A percentile compares a stretch with the other conserved stretches of the same genome.
Evolutionary conservation across 139 green algal species (phyloP).

Genomic region (Cymbomonas tetramitiformis): DNA sequence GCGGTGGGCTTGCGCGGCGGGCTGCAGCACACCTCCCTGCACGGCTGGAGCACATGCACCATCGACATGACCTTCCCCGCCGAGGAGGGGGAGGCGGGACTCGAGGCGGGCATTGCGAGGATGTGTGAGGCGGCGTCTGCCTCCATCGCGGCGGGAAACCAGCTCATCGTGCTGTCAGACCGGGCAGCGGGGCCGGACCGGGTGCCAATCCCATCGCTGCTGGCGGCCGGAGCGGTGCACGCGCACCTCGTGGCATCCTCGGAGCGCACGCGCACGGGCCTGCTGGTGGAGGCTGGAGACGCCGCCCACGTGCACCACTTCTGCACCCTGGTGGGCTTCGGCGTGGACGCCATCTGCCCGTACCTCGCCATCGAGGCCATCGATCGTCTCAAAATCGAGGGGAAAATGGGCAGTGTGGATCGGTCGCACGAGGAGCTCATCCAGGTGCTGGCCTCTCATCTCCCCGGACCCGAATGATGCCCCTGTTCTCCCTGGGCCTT

Average conservation of each 20-base stretch:
- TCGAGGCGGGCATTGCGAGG: slow-evolving; percentile 51
- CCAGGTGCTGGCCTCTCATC: too few relatives aligned
- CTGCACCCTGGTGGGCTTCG: slow-evolving; percentile 78
- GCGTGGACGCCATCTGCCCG: slow-evolving; percentile 78
- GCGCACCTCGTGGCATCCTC: slow-evolving; percentile 60
- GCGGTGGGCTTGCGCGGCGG: background rate
- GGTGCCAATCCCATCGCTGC: slow-evolving; percentile 60
- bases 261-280: slow-evolving; percentile 45
- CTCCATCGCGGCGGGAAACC: slow-evolving; percentile 58
- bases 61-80: slow-evolving; percentile 74
- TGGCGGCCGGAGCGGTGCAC: slow-evolving; percentile 74
- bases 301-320: slow-evolving; percentile 76
- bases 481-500: too few relatives aligned
- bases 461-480: too few relatives aligned
- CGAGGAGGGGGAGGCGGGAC: slow-evolving; percentile 45
- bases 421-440: too few relatives aligned
- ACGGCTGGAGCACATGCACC: slow-evolving; percentile 32
- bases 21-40: slow-evolving; percentile 12
- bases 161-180: slow-evolving; percentile 65
- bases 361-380: slow-evolving; percentile 77
- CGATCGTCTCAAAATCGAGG: background rate
- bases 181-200: slow-evolving; percentile 34
- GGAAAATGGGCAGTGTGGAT: too few relatives aligned
- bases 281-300: slow-evolving; percentile 72
- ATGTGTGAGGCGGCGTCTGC: slow-evolving; percentile 52